phyloP scores from a whole-genome alignment of 2,329 filamentous ascomycete genomes.

The Knufia fluminis region DNA sequence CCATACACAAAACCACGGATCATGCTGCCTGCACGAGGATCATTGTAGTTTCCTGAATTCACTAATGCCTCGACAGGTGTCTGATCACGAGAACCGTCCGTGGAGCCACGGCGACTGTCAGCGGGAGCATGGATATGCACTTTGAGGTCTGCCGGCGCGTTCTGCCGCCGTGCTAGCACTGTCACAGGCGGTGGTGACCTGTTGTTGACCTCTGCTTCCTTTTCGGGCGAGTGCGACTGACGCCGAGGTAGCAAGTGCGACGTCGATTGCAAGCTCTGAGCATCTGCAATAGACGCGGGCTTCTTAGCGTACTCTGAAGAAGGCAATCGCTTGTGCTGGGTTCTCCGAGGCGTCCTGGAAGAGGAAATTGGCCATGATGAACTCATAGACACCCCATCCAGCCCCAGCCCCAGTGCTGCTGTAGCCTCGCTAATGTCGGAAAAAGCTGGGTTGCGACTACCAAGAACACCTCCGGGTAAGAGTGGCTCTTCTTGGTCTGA shows the following conservation, averaged over 20 bases:
- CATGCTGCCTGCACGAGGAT: constrained; percentile 56
- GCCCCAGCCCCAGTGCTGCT: constrained; percentile 4
- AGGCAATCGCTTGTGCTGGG: constrained; percentile 15
- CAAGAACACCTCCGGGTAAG: constrained; percentile 63
- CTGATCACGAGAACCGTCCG: constrained; percentile 45
- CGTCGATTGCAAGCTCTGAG: constrained; percentile 46
- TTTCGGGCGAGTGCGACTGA: constrained; percentile 12
- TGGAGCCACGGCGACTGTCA: constrained; percentile 78
- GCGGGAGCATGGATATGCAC: constrained; percentile 33
- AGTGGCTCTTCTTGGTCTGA: constrained; percentile 59
- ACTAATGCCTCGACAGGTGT: constrained; percentile 60
- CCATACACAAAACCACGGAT: constrained; percentile 79
- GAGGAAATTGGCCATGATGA: neutral
- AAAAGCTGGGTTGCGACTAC: constrained; percentile 13
- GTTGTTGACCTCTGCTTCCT: constrained; percentile 25
- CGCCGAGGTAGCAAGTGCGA: constrained; percentile 51
- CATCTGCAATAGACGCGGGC: constrained; percentile 33
- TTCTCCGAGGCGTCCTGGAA: constrained; percentile 9
- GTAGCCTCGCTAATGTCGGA: constrained; percentile 8
- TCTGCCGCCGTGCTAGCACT: constrained; percentile 27
- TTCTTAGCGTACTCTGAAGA: constrained; percentile 15
- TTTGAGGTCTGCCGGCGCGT: constrained; percentile 23
- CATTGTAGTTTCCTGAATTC: constrained; percentile 8
- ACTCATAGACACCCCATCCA: neutral
- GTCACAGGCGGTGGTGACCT: constrained; percentile 36